phyloP scores from a whole-genome alignment of 257 asterid species.

The Dorcoceras hygrometricum region DNA sequence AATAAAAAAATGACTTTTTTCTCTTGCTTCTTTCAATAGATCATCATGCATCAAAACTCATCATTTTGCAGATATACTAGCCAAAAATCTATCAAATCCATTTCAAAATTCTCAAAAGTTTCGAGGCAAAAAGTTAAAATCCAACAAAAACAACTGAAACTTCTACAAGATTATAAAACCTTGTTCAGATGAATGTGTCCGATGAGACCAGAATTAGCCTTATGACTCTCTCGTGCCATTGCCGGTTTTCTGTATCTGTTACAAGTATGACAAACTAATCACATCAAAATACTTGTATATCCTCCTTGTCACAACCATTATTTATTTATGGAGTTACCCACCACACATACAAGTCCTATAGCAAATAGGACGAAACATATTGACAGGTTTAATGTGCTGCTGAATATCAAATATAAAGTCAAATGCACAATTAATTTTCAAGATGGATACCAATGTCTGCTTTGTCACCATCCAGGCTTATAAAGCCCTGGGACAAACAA shows the following conservation, averaged over 20 bases:
- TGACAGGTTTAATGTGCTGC: not conserved
- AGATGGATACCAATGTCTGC: not conserved
- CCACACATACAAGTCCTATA: not conserved
- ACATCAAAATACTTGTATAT: not conserved
- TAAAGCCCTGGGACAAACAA: not conserved
- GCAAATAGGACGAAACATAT: not conserved
- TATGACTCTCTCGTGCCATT: conserved; percentile 37
- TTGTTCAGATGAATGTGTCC: conserved; percentile 88
- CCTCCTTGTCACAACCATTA: conserved; percentile 1
- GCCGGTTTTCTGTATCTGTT: conserved; percentile 61
- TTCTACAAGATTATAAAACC: conserved; percentile 43
- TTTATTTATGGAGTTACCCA: conserved; percentile 11
- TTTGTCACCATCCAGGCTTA: conserved; percentile 2
- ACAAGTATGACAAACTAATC: conserved; percentile 23
- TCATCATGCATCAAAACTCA: not conserved
- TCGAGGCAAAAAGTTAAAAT: not conserved
- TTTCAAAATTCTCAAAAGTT: not conserved
- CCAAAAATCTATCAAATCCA: not conserved
- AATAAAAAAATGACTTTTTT: not conserved
- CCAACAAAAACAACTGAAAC: not conserved
- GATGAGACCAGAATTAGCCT: conserved; percentile 56
- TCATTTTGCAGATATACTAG: not conserved
- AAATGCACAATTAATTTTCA: conserved; percentile 2
- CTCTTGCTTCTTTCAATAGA: not conserved
- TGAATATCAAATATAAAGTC: not conserved